A percentile compares a stretch with the other conserved stretches of the same genome.
Conservation (phyloP, 495 filamentous ascomycete genomes). For the Hypomontagnella monticulosa region DNA sequence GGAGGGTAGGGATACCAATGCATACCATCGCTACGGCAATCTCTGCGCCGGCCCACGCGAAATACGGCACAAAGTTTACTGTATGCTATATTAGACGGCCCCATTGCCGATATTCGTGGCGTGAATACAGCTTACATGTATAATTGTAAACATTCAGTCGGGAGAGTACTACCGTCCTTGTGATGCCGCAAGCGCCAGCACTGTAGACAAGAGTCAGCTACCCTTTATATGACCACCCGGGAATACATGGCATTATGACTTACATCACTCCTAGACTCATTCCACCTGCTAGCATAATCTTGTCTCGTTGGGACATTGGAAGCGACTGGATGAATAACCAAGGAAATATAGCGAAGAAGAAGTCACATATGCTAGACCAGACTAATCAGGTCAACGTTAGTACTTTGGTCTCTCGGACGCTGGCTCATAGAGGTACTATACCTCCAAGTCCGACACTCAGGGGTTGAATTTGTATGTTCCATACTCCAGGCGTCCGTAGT, state of each 20-base stretch:
- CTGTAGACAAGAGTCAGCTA: slow-evolving; percentile 38
- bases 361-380: slow-evolving; percentile 55
- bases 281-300: slow-evolving; percentile 51
- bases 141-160: slow-evolving; percentile 49
- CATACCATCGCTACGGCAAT: slow-evolving; percentile 54
- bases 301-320: slow-evolving; percentile 54
- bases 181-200: slow-evolving; percentile 53
- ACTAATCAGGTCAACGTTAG: slow-evolving; percentile 34
- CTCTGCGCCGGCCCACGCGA: slow-evolving; percentile 53
- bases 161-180: slow-evolving; percentile 51
- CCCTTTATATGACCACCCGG: background rate
- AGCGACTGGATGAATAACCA: slow-evolving; percentile 55
- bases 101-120: no score
- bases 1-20: slow-evolving; percentile 51
- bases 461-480: slow-evolving; percentile 52
- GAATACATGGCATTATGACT: slow-evolving; percentile 17
- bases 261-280: slow-evolving; percentile 58
- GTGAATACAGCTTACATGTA: slow-evolving; percentile 26
- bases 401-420: background rate
- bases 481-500: slow-evolving; percentile 48
- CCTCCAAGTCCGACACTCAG: slow-evolving; percentile 52
- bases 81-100: background rate
- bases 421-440: slow-evolving; percentile 7
- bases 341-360: slow-evolving; percentile 57
- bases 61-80: slow-evolving; percentile 54